Base-by-base conservation (phyloP, 108 stramenopile species). In the Bacterosira constricta region DNA sequence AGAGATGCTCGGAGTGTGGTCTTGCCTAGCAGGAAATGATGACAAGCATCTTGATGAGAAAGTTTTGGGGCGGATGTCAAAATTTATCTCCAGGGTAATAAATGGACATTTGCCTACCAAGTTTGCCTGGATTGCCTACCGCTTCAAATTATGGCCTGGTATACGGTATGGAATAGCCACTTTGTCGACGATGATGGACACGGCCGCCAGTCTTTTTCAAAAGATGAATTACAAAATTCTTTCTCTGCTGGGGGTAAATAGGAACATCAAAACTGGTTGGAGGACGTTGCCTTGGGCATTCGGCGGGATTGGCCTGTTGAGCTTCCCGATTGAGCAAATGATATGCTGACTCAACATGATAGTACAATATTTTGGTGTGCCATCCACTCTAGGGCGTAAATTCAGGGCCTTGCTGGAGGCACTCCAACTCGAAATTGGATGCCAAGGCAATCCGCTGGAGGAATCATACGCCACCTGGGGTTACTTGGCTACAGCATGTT, bases 251-350 rank as follows among this genome's bases (percentile, higher is more conserved):
- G 49, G 64, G 0, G 21, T 65, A 4, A 52, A 65, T 15, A 35
- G 49, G 32, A 65, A 65, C 17, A 34, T 65, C 6, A 18, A 30
- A 15, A 65, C 4, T 3, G 49, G 45, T 1, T 65, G 64, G 64
- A 5, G 49, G 0, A 65, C 64, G 0, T 4, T 65, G 0, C 64
- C 34, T 37, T 30, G 18, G 18, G 39, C 50, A 17, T 65, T 51
- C 35, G 20, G 47, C 11, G 64, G 47, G 15, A 52, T 65, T 0
- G 49, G 64, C 21, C 36, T 65, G 15, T 38, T 65, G 10, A 9
- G 35, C 34, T 26, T 65, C 20, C 6, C 10, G 8, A 20, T 65
- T 13, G 35, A 65, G 18, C 34, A 50, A 2, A 52, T 26, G 1
- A 52, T 52, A 21, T 2, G 27, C 2, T 27, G 23, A 26, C 25